phyloP scores from a whole-genome alignment of 495 filamentous ascomycete species.

The Aspergillus kassunensis region DNA sequence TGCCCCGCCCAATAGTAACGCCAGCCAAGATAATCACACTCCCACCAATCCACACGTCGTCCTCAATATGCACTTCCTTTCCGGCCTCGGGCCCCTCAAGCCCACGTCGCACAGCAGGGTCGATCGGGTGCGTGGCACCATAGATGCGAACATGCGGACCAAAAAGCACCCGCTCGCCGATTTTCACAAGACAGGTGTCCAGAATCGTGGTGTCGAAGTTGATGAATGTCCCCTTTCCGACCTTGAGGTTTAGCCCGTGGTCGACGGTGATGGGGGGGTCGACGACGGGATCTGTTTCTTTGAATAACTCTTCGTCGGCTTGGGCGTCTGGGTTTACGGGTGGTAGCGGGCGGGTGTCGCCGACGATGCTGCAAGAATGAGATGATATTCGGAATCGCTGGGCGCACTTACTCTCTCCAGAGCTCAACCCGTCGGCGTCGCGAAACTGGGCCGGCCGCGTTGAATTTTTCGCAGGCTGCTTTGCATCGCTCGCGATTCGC shows the following conservation, averaged over 20 bases:
- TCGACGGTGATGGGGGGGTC: constrained; percentile 67
- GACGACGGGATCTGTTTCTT: constrained; percentile 56
- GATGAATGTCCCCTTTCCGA: constrained; percentile 64
- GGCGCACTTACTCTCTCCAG: constrained; percentile 60
- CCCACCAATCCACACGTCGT: constrained; percentile 84
- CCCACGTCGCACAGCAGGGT: constrained; percentile 64
- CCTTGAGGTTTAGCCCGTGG: constrained; percentile 66
- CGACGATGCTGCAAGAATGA: constrained; percentile 43
- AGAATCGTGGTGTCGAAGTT: constrained; percentile 70
- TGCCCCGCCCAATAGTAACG: constrained; percentile 67
- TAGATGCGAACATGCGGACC: constrained; percentile 71
- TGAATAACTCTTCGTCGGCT: constrained; percentile 55
- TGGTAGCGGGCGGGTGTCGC: constrained; percentile 59
- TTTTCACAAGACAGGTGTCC: constrained; percentile 71
- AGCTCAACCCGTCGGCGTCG: constrained; percentile 57
- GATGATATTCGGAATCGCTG: neutral
- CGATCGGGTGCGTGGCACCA: constrained; percentile 66
- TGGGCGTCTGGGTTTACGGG: constrained; percentile 44
- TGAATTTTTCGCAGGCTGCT: constrained; percentile 56
- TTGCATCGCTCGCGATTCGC: constrained; percentile 56
- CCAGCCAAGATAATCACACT: constrained; percentile 65
- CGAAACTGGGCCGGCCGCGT: constrained; percentile 48
- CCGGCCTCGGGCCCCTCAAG: constrained; percentile 68
- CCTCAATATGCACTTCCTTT: constrained; percentile 68
- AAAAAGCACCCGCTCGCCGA: constrained; percentile 72